Percentiles rank a stretch among this genome's conserved stretches.
phyloP scores from a whole-genome alignment of 169 alveolate species.

The Theileria sp. region DNA sequence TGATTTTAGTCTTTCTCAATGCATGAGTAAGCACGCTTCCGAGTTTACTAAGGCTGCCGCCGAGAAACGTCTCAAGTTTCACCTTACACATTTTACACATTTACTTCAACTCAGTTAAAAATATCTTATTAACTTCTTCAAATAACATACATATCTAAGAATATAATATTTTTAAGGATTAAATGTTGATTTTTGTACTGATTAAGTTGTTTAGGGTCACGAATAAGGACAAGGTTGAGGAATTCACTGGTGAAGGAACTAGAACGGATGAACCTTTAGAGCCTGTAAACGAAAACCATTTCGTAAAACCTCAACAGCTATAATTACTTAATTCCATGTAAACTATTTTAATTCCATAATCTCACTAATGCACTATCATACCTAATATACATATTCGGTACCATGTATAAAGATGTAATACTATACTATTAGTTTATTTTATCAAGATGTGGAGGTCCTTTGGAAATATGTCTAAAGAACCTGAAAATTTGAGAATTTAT shows the following conservation, averaged over 20 bases:
- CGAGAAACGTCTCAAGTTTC: conserved; percentile 29
- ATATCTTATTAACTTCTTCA: not conserved
- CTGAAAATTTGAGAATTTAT: not conserved
- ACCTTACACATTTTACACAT: not conserved
- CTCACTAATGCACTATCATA: no score
- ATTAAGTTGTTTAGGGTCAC: not conserved
- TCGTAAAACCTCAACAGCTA: not conserved
- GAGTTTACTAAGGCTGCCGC: conserved; percentile 22
- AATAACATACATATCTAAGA: not conserved
- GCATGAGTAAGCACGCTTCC: conserved; percentile 22
- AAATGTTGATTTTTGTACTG: not conserved
- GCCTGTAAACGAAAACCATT: not conserved
- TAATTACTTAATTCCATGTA: not conserved
- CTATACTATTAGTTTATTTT: not conserved
- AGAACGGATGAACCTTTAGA: not conserved
- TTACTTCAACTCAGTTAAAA: not conserved
- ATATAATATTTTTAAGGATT: not conserved
- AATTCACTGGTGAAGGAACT: conserved; percentile 27
- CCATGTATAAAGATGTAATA: no score
- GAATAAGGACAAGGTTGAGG: conserved; percentile 13
- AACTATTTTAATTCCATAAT: no score
- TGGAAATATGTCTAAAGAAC: conserved; percentile 27
- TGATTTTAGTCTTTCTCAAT: conserved; percentile 24
- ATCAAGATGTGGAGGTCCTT: conserved; percentile 31
- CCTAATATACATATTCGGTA: no score